Base-by-base conservation (phyloP, 345 rosid genomes). In the Turritis glabra region DNA sequence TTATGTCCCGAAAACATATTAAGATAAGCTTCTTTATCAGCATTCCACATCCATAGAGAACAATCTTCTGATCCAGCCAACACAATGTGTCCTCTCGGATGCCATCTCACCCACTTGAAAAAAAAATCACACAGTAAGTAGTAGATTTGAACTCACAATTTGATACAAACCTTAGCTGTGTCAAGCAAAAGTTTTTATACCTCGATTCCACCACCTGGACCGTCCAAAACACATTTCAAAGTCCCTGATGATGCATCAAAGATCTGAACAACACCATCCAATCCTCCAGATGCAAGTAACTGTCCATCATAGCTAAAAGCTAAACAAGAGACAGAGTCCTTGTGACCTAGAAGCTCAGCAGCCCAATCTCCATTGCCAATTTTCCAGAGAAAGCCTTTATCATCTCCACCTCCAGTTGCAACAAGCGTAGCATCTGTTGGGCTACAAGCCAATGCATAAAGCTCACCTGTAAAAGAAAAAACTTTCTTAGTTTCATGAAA, bases 71-170 rank as follows among this genome's bases (percentile, higher is more conserved):
- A 89, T 74, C 99, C 98, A 26, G 90, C 96, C 80, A 90, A 89
- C 64, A 95, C 77, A 53, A 92, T n/a, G 69, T 89, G 91, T 68
- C 97, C 98, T 78, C 85, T 87, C 19, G 97, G 97, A 84, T 95
- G 97, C 97, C 99, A 95, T 71, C 69, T 86, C 77, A 95, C 85
- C 99, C 99, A 95, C 97, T 95, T n/a, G n/a, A 80, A 50, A 23
- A 69, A 37, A 67, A 40, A 10, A 37, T n/a, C 58, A 74, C 53
- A 77, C 19, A 54, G 59, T 59, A 69, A 65, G 59, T 77, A 22
- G 3, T 18, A 26, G 12, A 19, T 9, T 32, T 48, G 26, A 60
- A 53, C 35, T 53, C 19, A 8, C 23, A 33, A 23, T 3, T 10
- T 11, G n/a, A n/a, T 10, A 35, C 0, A 53, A 50, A 21, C 32